A percentile compares a stretch with the other conserved stretches of the same genome.
Conservation (phyloP, 352 stramenopile species). For the Globisporangium apiculatum region DNA sequence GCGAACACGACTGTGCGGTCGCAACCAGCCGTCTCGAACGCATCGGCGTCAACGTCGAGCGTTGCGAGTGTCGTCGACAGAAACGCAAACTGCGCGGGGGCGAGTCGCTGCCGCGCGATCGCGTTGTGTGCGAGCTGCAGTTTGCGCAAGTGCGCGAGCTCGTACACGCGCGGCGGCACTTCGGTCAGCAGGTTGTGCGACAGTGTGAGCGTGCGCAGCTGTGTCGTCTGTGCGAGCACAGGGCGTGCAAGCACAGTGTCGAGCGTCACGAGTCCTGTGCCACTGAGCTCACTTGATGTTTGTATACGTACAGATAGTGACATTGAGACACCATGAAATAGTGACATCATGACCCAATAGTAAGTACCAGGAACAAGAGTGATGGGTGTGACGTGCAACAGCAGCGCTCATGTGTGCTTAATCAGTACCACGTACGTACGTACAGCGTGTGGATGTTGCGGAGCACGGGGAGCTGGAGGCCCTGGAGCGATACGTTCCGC, state of each 20-base stretch:
- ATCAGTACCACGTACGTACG: too few relatives aligned
- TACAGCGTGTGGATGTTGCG: conserved; percentile 6
- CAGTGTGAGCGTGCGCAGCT: conserved; percentile 4
- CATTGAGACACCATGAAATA: background rate
- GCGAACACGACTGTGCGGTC: conserved; percentile 2
- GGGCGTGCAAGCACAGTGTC: background rate
- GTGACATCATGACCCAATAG: background rate
- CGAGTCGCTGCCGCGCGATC: conserved; percentile 9
- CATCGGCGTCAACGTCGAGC: conserved; percentile 10
- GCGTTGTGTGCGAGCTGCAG: conserved; percentile 8
- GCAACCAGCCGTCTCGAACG: conserved; percentile 5
- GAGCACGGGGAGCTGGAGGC: conserved; percentile 7
- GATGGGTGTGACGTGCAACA: too few relatives aligned
- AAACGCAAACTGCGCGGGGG: conserved; percentile 7
- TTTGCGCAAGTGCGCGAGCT: conserved; percentile 3
- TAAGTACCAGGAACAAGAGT: background rate
- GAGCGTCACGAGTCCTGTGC: conserved; percentile 3
- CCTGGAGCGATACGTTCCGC: conserved; percentile 8
- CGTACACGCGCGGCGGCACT: conserved; percentile 3
- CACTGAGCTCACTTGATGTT: conserved; percentile 11
- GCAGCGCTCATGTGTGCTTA: too few relatives aligned
- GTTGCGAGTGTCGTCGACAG: conserved; percentile 3
- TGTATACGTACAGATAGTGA: too few relatives aligned
- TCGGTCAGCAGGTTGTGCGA: conserved; percentile 6
- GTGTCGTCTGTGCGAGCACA: background rate